These are phyloP conservation scores for Chaetoceros muelleri DNA, from an alignment of 108 stramenopile species.

Conservation along the genomic window DNA sequence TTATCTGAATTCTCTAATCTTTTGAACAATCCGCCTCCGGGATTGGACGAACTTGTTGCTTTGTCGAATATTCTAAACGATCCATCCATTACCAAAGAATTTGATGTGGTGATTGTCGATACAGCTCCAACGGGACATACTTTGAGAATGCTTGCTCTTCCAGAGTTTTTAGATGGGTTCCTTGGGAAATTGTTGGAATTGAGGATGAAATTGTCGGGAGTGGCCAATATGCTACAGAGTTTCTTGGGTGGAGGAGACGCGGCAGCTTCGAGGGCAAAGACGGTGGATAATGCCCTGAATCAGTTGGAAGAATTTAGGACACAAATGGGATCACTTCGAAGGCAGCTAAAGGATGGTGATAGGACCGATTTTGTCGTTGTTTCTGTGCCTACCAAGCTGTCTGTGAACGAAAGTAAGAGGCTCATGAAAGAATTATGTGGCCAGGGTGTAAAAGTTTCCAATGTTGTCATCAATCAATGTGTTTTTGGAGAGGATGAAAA, in stretches of 20 bases:
- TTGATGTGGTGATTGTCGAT: constrained; percentile 86
- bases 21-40: constrained; percentile 89
- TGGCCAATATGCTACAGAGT: constrained; percentile 55
- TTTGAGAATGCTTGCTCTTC: constrained; percentile 74
- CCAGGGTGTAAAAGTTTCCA: constrained; percentile 59
- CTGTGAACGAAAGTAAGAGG: constrained; percentile 69
- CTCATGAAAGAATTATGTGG: constrained; percentile 49
- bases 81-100: constrained; percentile 32
- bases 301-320: constrained; percentile 56
- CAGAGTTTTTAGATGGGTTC: constrained; percentile 79
- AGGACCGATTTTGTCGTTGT: constrained; percentile 79
- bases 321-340: constrained; percentile 38
- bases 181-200: constrained; percentile 66
- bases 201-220: constrained; percentile 54
- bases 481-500: constrained; percentile 23
- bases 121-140: constrained; percentile 92
- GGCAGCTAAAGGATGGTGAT: constrained; percentile 29
- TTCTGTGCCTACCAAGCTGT: constrained; percentile 84
- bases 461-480: constrained; percentile 81
- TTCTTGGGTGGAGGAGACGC: constrained; percentile 53
- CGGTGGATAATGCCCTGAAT: constrained; percentile 58
- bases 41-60: constrained; percentile 90
- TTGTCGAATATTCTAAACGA: constrained; percentile 75
- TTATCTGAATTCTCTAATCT: constrained; percentile 64
- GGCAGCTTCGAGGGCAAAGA: constrained; percentile 30